These are phyloP conservation scores for Russula dissimulans DNA, from an alignment of 768 basidiomycete species.

Conservation along the genomic window DNA sequence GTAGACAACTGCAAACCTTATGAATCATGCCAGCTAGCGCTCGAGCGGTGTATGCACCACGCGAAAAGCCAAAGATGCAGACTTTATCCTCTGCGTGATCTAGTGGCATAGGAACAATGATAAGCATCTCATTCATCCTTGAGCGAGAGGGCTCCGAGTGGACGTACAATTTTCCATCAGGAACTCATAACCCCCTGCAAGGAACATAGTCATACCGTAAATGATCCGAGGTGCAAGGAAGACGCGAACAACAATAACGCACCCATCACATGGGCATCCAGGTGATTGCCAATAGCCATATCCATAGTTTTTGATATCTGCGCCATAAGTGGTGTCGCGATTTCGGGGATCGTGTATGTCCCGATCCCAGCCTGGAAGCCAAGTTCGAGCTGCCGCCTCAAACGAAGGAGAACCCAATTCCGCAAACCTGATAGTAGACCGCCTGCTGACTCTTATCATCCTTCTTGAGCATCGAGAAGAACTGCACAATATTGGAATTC, in stretches of 20 bases:
- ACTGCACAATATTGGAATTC: constrained; percentile 67
- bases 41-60: constrained; percentile 63
- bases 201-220: not conserved
- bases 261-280: constrained; percentile 66
- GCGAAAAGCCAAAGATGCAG: constrained; percentile 71
- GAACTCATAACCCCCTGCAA: constrained; percentile 64
- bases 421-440: constrained; percentile 62
- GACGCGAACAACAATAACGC: constrained; percentile 8
- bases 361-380: constrained; percentile 53
- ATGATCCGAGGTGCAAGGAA: not conserved
- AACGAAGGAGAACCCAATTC: not conserved
- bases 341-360: constrained; percentile 34
- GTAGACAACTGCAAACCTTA: constrained; percentile 32
- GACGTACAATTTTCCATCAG: constrained; percentile 66
- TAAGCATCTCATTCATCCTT: not conserved
- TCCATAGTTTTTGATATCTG: constrained; percentile 48
- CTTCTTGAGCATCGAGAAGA: constrained; percentile 64
- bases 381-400: not conserved
- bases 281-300: constrained; percentile 49
- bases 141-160: not conserved
- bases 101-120: constrained; percentile 19
- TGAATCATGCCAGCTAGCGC: constrained; percentile 69
- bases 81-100: constrained; percentile 64
- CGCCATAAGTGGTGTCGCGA: constrained; percentile 39
- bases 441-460: constrained; percentile 51